Evolutionary conservation across 2,329 filamentous ascomycete genomes (phyloP), one percentile per base, ranked within the genome.

Genomic region (Dryadomyces quercivorus): DNA sequence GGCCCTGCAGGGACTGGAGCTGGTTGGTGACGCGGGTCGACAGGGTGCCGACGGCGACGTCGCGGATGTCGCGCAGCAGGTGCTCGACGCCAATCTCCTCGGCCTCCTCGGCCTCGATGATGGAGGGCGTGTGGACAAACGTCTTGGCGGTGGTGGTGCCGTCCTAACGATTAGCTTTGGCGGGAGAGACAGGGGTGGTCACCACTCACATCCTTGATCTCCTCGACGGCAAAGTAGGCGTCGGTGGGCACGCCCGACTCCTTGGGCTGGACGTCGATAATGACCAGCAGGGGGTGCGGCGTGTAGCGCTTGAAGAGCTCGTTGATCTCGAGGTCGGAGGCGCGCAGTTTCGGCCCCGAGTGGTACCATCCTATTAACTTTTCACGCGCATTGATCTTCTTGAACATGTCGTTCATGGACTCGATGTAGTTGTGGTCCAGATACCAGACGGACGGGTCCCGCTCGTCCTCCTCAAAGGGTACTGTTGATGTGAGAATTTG

Each of bases 301-400:
- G 91, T 96, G 75, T 98, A 98, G 75, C 91, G 83, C 78, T 98
- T 98, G 82, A 98, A 97, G 57, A 98, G 82, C 74, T 98, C 93
- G 73, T 98, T 98, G 84, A 98, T 95, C 75, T 97, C 88, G 62
- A 98, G 75, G 76, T 98, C 93, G 48, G 93, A 96, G 55, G 91
- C 92, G 67, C 93, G 84, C 65, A 98, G 78, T 78, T 97, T 98
- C 43, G 93, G 93, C 45, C 93, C 93, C 20, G 93, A 95, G 73
- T 98, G 93, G 72, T 98, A 98, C 93, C 93, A 98, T 66, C 93
- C 93, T 78, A 98, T 94, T 69, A 98, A 80, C 82, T 97, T 97
- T 76, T 98, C 93, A 60, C 88, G 80, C 58, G 93, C 93, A 75
- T 98, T 98, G 78, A 98, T 91, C 75, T 97, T 97, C 78, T 98